Base-by-base conservation (phyloP, 2,329 filamentous ascomycete genomes). In the Pezicula neosporulosa region DNA sequence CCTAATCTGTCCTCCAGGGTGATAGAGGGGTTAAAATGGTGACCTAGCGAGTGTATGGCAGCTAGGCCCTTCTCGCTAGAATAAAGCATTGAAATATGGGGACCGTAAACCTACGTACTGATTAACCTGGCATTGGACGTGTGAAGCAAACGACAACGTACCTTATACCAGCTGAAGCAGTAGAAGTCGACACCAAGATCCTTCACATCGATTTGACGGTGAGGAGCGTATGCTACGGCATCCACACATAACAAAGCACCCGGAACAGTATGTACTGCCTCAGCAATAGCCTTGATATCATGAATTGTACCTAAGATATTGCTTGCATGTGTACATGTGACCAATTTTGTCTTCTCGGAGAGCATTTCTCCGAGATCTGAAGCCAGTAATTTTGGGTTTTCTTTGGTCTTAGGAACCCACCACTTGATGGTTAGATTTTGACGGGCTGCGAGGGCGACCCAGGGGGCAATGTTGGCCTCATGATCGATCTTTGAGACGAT, bases 131-230 rank as follows among this genome's bases (percentile, higher is more conserved):
- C 15, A 41, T 15, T 21, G 37, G 3, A 39, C 28, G 19, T 19
- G 30, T 15, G 12, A 51, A 24, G 4, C 18, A 37, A 21, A 12
- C 15, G 16, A 15, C 15, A 24, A 27, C 54, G 4, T 59, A 74
- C 73, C 66, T 93, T 93, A 70, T 92, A 92, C 88, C 87, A 92
- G 0, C 78, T 85, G 63, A 92, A 90, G n/a, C 77, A 71, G 66
- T 92, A 93, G 59, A 91, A 85, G 63, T 93, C 89, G 0, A 87
- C 85, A 1, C 78, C 87, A 0, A 90, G 73, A 0, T 71, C 81
- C 56, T 80, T 75, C 4, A 92, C 85, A 64, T 93, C 85, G 10
- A 93, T 69, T 7, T 73, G 73, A 4, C 87, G 76, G 66, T 93
- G 89, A 0, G 89, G 89, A 0, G 88, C 87, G 61, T 83, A 90